Base-by-base conservation (phyloP, 495 filamentous ascomycete genomes). In the Pseudoneurospora amorphoporcata region DNA sequence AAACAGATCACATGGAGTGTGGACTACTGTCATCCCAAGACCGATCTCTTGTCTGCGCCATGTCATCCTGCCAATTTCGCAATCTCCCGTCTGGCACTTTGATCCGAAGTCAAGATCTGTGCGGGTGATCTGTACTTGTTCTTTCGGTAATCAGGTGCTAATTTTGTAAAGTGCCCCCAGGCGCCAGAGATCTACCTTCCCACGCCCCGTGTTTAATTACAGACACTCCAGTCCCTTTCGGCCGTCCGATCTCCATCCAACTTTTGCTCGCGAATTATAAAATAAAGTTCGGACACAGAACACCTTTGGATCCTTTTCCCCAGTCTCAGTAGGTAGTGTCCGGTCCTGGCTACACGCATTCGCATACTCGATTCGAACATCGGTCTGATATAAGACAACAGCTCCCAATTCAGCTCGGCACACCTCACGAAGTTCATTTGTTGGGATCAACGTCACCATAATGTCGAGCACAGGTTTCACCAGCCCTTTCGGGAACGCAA, bases 381-480 rank as follows among this genome's bases (percentile, higher is more conserved):
- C 35, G 3, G 53, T 65, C 53, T 65, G 53, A 65, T 17, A 16
- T 8, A 61, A 32, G 53, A 10, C 53, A 61, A 35, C 53, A 65
- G 53, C 32, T 37, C 32, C 29, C 53, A 17, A 35, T 17, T 17
- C 29, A 37, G 53, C 53, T 65, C 29, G 3, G 29, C 7, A 35
- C 14, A 65, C 53, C 29, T 65, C 8, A 65, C 53, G 29, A 35
- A 35, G 37, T 14, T 14, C 29, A 65, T 65, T 14, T 32, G 6
- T 35, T 65, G 29, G 53, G 29, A 65, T 65, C 42, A 43, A 61
- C 45, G 29, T 58, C 29, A 72, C 70, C 42, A 76, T 74, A 58
- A 85, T 87, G 85, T 83, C 83, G 73, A 85, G 82, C 76, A 81
- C 82, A 69, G 81, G 83, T 69, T 90, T 89, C 77, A 86, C 82